Evolutionary conservation across 2,329 filamentous ascomycete species (phyloP).

Genomic region (Dothideomycetidae sp.): DNA sequence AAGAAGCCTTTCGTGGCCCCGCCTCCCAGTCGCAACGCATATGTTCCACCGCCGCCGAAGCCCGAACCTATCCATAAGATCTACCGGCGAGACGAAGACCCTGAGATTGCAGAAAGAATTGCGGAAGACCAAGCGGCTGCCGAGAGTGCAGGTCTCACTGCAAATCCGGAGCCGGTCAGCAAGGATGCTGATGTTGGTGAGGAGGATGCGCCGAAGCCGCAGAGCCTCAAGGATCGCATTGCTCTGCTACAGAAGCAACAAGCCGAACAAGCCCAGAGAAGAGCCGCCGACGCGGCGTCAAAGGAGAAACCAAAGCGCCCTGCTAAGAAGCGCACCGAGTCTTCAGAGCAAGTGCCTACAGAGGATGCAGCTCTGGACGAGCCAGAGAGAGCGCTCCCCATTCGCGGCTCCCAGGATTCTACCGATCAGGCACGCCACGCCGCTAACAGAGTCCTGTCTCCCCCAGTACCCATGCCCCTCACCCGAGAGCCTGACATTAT

Average conservation of each 20-base stretch:
- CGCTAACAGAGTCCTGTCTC: conserved; percentile 10
- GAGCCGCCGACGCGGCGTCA: conserved; percentile 59
- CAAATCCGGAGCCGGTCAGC: conserved; percentile 19
- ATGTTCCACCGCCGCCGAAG: conserved; percentile 66
- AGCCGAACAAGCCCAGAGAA: conserved; percentile 69
- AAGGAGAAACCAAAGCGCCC: conserved; percentile 80
- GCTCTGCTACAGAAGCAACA: conserved; percentile 89
- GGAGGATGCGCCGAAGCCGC: conserved; percentile 79
- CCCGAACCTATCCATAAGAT: conserved; percentile 52
- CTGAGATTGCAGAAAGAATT: conserved; percentile 46
- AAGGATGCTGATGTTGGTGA: conserved; percentile 39
- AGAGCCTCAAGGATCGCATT: conserved; percentile 88
- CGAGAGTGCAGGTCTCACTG: conserved; percentile 50
- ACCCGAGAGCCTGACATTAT: conserved; percentile 37
- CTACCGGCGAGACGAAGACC: conserved; percentile 80
- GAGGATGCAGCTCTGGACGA: conserved; percentile 25
- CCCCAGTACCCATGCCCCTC: not conserved
- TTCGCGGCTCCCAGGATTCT: conserved; percentile 6
- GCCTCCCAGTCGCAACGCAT: conserved; percentile 83
- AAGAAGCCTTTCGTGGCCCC: conserved; percentile 96
- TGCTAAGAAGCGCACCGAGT: conserved; percentile 48
- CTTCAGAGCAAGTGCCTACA: conserved; percentile 23
- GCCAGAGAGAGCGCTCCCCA: conserved; percentile 24
- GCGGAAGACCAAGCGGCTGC: conserved; percentile 52
- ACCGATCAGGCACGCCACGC: conserved; percentile 22